These are phyloP conservation scores for Backusella macrospora DNA, from an alignment of 192 early-diverging fungal species.

Conservation along the genomic window DNA sequence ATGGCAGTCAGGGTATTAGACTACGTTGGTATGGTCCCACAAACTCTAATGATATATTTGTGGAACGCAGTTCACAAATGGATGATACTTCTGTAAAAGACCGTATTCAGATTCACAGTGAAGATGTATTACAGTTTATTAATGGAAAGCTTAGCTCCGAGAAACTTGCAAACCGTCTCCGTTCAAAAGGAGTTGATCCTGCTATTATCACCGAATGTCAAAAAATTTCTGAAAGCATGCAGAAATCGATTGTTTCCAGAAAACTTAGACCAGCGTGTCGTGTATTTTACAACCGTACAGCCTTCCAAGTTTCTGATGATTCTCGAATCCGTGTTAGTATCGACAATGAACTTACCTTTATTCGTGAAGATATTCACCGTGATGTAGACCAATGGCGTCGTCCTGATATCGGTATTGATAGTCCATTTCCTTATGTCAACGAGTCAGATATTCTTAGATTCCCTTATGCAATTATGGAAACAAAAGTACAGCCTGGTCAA, in stretches of 20 bases:
- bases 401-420: constrained; percentile 40
- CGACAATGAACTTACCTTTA: constrained; percentile 92
- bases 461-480: constrained; percentile 43
- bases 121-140: constrained; percentile 25
- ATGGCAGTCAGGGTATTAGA: constrained; percentile 37
- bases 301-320: constrained; percentile 53
- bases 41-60: constrained; percentile 22
- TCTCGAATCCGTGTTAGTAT: constrained; percentile 80
- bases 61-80: constrained; percentile 39
- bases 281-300: constrained; percentile 39
- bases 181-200: constrained; percentile 65
- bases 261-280: constrained; percentile 29
- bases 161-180: constrained; percentile 67
- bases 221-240: constrained; percentile 25
- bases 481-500: constrained; percentile 29
- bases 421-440: constrained; percentile 42
- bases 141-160: constrained; percentile 27
- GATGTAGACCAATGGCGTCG: constrained; percentile 56
- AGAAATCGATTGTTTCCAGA: constrained; percentile 35
- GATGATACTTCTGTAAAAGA: constrained; percentile 37
- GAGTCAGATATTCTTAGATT: constrained; percentile 36
- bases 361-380: constrained; percentile 87
- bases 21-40: constrained; percentile 39
- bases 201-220: constrained; percentile 57
- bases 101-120: constrained; percentile 26